A percentile compares a stretch with the other conserved stretches of the same genome.
Evolutionary conservation across 1,284 basidiomycete species (phyloP).

Genomic region (Ganoderma lucidum): DNA sequence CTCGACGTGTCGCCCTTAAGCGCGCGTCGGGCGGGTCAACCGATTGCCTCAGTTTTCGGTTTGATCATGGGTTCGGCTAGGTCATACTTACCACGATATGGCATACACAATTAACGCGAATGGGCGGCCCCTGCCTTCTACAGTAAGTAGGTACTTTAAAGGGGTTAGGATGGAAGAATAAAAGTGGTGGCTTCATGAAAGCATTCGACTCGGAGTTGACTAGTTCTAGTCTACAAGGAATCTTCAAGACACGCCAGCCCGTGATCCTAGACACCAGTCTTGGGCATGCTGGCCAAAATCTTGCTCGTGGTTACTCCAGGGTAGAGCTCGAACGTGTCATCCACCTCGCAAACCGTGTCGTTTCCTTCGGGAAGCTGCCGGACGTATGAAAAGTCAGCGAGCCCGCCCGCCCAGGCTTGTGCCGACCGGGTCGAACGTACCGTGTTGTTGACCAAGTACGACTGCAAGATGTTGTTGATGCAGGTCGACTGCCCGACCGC

Average conservation of each 20-base stretch:
- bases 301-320: background rate
- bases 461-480: background rate
- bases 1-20: too few species aligned
- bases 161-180: too few species aligned
- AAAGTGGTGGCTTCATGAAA: too few species aligned
- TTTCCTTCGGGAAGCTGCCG: slow-evolving; percentile 14
- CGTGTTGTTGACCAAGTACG: slow-evolving; percentile 15
- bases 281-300: background rate
- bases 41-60: too few species aligned
- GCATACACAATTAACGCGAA: too few species aligned
- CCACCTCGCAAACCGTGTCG: slow-evolving; percentile 18
- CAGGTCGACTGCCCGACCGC: slow-evolving; percentile 2
- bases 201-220: too few species aligned
- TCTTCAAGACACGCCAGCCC: background rate
- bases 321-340: slow-evolving; percentile 13
- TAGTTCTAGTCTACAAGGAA: background rate
- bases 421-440: background rate
- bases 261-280: background rate
- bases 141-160: too few species aligned
- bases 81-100: too few species aligned
- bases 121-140: too few species aligned
- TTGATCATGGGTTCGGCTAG: too few species aligned
- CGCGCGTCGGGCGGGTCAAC: too few species aligned
- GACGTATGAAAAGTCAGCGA: background rate
- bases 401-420: too few species aligned